A percentile compares a stretch with the other conserved stretches of the same genome.
phyloP scores from a whole-genome alignment of 1,284 basidiomycete species.

The Moniliophthora roreri region DNA sequence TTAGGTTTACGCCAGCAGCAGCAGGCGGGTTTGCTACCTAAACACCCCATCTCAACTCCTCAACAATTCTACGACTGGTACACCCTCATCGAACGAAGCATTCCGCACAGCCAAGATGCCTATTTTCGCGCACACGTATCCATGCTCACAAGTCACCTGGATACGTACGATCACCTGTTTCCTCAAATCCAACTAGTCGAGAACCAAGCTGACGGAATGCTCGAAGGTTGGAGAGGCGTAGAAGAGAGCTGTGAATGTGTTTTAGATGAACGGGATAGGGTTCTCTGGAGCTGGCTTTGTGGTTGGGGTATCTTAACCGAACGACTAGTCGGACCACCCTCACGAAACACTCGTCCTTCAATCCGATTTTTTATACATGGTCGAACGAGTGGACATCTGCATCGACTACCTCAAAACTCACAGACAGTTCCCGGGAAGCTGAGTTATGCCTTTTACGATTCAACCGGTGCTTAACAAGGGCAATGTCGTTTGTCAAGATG shows the following conservation, averaged over 20 bases:
- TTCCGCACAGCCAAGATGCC: slow-evolving; percentile 88
- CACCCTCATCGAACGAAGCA: slow-evolving; percentile 79
- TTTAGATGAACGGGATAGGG: slow-evolving; percentile 83
- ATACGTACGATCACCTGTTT: slow-evolving; percentile 73
- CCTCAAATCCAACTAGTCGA: too few relatives aligned
- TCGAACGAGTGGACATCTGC: slow-evolving; percentile 89
- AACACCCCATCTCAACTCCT: slow-evolving; percentile 83
- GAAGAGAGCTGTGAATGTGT: slow-evolving; percentile 92
- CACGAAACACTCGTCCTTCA: slow-evolving; percentile 88
- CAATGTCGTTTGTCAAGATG: slow-evolving; percentile 93
- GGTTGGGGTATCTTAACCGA: slow-evolving; percentile 89
- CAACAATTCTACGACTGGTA: slow-evolving; percentile 98
- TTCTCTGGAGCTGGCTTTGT: slow-evolving; percentile 74
- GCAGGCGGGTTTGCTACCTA: too few relatives aligned
- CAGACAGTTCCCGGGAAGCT: slow-evolving; percentile 87
- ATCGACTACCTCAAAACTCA: slow-evolving; percentile 85
- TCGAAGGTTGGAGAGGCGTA: slow-evolving; percentile 80
- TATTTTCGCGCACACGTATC: slow-evolving; percentile 84
- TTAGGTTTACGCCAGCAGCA: too few relatives aligned
- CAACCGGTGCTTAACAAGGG: too few relatives aligned
- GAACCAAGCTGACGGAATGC: slow-evolving; percentile 74
- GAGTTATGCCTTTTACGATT: slow-evolving; percentile 91
- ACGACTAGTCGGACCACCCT: slow-evolving; percentile 88
- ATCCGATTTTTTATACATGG: slow-evolving; percentile 90
- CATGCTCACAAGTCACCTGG: slow-evolving; percentile 70